Evolutionary conservation across 1,284 basidiomycete genomes (phyloP), one percentile per base, ranked within the genome.

Genomic region (Ganoderma meredithae): DNA sequence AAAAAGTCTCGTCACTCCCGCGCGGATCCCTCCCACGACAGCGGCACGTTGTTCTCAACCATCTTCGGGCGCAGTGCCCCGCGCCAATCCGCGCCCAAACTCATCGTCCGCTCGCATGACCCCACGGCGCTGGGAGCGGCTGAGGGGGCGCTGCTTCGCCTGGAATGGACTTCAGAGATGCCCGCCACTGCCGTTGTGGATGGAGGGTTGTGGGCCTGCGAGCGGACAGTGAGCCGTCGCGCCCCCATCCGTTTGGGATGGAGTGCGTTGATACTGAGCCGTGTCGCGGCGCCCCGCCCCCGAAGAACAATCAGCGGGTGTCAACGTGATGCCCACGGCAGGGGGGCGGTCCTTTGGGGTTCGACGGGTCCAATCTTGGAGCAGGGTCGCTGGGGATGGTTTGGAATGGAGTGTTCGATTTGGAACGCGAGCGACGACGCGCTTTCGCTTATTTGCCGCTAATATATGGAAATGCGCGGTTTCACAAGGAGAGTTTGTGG

Each of bases 371-470:
- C n/a, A 47, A 53, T 31, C 52, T 27, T 31, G 52, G 52, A 53
- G 52, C n/a, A 33, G 55, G 55, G 31, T 56, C 17, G 55, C 33
- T 36, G 13, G 15, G 55, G 55, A 56, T 56, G 15, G 33, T 56
- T 36, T 56, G 55, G 55, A 56, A 56, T 56, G 55, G 31, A 56
- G 55, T 33, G 55, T 56, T 56, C 55, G 33, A 36, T 36, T 33
- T 36, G 31, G 55, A 56, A 56, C 31, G 27, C 19, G 17, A 36
- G n/a, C 44, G 4, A 56, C 8, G 55, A 36, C 31, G 55, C 33
- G 19, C 25, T 13, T 5, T 6, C 19, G 12, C 55, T 56, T 36
- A 8, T 8, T 56, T 17, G n/a, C 27, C 13, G 8, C 19, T 56
- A 17, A n/a, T 36, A 56, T 36, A 31, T 36, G 6, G 15, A 7